Evolutionary conservation across 352 stramenopile species (phyloP), one percentile per base, ranked within the genome.

Genomic region (Globisporangium middletonii): DNA sequence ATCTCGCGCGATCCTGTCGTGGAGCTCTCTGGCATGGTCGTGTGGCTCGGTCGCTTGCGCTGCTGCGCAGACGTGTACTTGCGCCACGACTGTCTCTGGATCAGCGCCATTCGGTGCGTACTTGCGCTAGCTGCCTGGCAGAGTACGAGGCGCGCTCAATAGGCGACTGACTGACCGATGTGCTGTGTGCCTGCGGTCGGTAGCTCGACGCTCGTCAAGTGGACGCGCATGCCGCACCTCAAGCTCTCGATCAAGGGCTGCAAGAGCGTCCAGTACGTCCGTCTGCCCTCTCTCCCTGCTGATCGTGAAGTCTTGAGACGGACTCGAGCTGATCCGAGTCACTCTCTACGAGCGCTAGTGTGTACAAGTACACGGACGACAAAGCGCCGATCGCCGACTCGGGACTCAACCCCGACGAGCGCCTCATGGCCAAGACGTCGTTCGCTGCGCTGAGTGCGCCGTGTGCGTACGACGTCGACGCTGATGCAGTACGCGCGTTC

Each of bases 1-100:
- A 64, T 78, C 8, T 48, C 59, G 16, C n/a, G 42, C n/a, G 41
- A 52, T 3, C 53, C 53, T 0, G 37, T 66, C 46, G 50, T 45
- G 1, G 53, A 59, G 38, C 65, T 79, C 42, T 18, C 59, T 6
- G 56, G 60, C n/a, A 74, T 64, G 28, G 63, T 74, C 9, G 72
- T 74, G 55, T 68, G 71, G 59, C 76, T 84, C 43, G 75, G 75
- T 2, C 56, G 72, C 3, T 70, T 84, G 19, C 70, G 62, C 50
- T 81, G 72, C 37, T 38, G 59, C 16, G 70, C 57, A 0, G 58
- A 73, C 46, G 52, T 84, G 3, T 62, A 67, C 8, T 63, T 82
- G 47, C 70, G 68, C 28, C 49, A 50, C 13, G 68, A 81, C 50
- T 60, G 63, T 18, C 44, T 82, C 33, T 80, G 60, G 42, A 60